These are phyloP conservation scores for Ehretia macrophylla DNA, from an alignment of 257 asterid species.

Conservation along the genomic window DNA sequence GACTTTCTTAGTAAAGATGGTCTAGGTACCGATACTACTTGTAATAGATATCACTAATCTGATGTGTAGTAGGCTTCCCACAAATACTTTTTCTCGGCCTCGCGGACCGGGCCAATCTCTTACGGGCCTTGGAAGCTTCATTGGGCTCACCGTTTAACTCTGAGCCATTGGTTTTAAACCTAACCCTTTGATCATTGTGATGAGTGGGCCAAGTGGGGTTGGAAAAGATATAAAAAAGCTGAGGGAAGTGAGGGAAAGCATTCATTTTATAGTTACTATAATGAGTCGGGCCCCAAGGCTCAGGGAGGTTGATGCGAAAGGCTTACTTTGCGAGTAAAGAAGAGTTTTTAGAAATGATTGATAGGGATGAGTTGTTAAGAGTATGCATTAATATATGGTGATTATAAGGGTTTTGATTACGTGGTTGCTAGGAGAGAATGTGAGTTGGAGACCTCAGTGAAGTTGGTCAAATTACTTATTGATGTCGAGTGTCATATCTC, in stretches of 20 bases:
- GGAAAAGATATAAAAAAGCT: slow-evolving; percentile 78
- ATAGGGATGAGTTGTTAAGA: slow-evolving; percentile 68
- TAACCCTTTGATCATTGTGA: slow-evolving; percentile 66
- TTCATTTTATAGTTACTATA: slow-evolving; percentile 85
- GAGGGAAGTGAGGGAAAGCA: slow-evolving; percentile 60
- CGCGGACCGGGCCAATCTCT: slow-evolving; percentile 56
- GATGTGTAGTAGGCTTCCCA: no score
- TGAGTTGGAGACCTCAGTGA: no score
- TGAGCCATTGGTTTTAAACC: slow-evolving; percentile 65
- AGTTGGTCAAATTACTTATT: no score
- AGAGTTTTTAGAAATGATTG: slow-evolving; percentile 66
- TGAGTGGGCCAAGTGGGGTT: slow-evolving; percentile 92
- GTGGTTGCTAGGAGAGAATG: no score
- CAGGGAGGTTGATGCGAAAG: slow-evolving; percentile 76
- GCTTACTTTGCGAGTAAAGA: slow-evolving; percentile 63
- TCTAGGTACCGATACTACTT: no score
- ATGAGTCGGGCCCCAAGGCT: slow-evolving; percentile 58
- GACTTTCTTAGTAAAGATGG: no score
- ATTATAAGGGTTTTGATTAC: no score
- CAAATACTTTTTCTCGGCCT: no score
- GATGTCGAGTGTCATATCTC: no score
- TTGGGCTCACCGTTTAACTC: no score
- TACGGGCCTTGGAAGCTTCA: slow-evolving; percentile 70
- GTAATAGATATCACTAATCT: no score
- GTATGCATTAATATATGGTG: no score